Evolutionary conservation across 192 early-diverging fungal species (phyloP), one percentile per base, ranked within the genome.

Genomic region (Coemansia sp.): DNA sequence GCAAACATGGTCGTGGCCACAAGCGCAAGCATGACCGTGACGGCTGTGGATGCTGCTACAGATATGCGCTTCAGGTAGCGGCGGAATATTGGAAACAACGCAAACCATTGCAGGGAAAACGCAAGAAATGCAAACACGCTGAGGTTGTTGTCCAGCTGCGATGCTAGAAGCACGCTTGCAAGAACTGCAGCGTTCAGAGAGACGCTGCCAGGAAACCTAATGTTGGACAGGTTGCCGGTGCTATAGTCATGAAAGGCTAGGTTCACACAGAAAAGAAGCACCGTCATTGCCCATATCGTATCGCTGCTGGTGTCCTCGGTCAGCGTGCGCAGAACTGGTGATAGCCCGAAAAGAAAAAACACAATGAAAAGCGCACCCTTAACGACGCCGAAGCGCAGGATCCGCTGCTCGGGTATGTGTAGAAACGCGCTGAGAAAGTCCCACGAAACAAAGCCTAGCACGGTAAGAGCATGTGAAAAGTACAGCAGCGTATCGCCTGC

Each of bases 121-220:
- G 89, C 79, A 81, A 97, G 81, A 56, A 99, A 85, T 0, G 88
- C 89, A 84, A 93, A 96, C 1, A 96, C 95, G 73, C 90, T 85
- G n/a, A 88, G 59, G 65, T 96, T 92, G 60, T 88, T 90, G 57
- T 86, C 59, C 20, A 99, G 82, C 55, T 92, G 84, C 3, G 95
- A 97, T 0, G 94, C 93, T 19, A 99, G 75, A 10, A 99, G 79
- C 1, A 97, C 93, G 14, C 92, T 92, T 0, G 94, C 95, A 74
- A 96, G 95, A 43, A 97, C 92, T 11, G 93, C 95, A 0, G 95
- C 93, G 73, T 97, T 99, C 29, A 96, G 91, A n/a, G 95, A 94
- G n/a, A 97, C 81, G 3, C 95, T 94, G 22, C 95, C 94, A 0
- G 95, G 94, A 69, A 93, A 94, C 60, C 92, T 61, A n/a, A 81